Conservation (phyloP, 106 monocot species). For the Acanthochlamys bracteata region DNA sequence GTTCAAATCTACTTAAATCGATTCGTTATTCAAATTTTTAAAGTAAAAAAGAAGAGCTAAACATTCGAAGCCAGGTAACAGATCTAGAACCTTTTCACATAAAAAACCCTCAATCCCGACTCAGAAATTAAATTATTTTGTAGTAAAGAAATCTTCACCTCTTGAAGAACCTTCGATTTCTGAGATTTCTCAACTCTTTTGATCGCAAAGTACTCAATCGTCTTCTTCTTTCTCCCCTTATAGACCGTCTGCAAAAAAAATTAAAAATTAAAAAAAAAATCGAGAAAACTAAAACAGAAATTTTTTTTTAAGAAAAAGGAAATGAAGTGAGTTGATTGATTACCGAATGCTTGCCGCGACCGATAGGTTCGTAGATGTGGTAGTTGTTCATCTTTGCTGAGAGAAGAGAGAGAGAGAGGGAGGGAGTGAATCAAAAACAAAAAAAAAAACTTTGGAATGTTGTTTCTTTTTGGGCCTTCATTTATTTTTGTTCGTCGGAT, state of each 20-base stretch:
- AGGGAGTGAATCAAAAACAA: not conserved
- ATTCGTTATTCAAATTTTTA: not conserved
- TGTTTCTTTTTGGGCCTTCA: too few species aligned
- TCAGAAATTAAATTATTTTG: not conserved
- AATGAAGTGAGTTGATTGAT: constrained; percentile 5
- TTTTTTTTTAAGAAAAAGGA: not conserved
- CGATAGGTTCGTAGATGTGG: constrained; percentile 94
- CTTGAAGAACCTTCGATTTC: constrained; percentile 80
- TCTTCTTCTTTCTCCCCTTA: constrained; percentile 96
- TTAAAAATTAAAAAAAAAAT: not conserved
- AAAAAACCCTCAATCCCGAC: not conserved
- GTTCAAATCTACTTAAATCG: too few species aligned
- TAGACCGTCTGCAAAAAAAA: constrained; percentile 50
- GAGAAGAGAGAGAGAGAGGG: not conserved
- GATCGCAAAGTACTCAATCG: constrained; percentile 88
- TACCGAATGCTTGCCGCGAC: constrained; percentile 93
- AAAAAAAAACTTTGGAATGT: too few species aligned
- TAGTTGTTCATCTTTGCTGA: constrained; percentile 72
- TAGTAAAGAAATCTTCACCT: constrained; percentile 34
- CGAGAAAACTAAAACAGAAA: not conserved
- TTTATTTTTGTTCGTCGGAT: too few species aligned
- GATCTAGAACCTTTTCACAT: not conserved
- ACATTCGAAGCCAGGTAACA: not conserved
- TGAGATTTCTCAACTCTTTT: constrained; percentile 98
- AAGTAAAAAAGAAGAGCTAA: not conserved